Evolutionary conservation across 495 filamentous ascomycete genomes (phyloP).

Genomic region (Tetracladium marchalianum): DNA sequence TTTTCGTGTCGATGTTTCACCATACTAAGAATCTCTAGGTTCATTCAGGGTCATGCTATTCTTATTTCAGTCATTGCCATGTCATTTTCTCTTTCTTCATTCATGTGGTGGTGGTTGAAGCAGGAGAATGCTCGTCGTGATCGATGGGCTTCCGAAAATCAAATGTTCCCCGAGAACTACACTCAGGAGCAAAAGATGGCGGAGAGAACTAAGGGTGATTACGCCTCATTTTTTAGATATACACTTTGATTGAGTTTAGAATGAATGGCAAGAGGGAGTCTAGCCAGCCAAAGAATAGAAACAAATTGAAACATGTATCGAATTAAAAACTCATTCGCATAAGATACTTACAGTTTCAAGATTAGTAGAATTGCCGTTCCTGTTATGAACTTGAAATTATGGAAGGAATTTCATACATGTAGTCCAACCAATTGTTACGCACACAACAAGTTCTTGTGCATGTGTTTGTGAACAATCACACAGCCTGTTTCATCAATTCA

Average conservation of each 20-base stretch:
- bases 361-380: no score
- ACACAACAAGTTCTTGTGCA: no score
- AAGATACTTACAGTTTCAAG: no score
- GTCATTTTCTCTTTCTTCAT: conserved; percentile 36
- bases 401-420: no score
- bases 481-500: no score
- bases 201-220: conserved; percentile 38
- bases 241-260: conserved; percentile 16
- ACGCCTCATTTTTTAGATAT: conserved; percentile 45
- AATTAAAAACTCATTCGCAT: no score
- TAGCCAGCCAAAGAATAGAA: no score
- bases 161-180: conserved; percentile 35
- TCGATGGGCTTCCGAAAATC: conserved; percentile 21
- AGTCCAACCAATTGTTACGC: no score
- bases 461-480: no score
- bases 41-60: conserved; percentile 39
- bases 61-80: conserved; percentile 35
- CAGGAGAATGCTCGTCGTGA: conserved; percentile 50
- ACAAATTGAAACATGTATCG: no score
- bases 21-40: not conserved
- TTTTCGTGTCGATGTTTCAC: not conserved
- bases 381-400: no score
- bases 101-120: conserved; percentile 48
- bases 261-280: no score
- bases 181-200: conserved; percentile 32